phyloP scores from a whole-genome alignment of 306 rosid species.

The Erythrophleum fordii region DNA sequence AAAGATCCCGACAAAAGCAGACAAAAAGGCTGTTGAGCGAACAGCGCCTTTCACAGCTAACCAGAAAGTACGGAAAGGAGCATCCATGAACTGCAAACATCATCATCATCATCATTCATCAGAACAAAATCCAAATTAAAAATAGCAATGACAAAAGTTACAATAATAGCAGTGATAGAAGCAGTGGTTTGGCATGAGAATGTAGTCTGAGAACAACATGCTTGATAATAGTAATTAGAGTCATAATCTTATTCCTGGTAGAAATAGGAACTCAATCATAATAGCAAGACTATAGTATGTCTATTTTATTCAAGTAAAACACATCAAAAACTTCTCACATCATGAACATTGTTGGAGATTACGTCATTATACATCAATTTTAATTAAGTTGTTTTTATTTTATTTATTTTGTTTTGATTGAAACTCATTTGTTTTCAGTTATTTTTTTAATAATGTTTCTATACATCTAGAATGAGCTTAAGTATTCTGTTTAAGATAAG shows the following conservation, averaged over 20 bases:
- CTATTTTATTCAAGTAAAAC: conserved; percentile 5
- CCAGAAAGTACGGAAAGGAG: conserved; percentile 85
- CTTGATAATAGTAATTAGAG: conserved; percentile 1
- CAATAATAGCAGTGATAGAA: not conserved
- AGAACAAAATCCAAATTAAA: conserved; percentile 28
- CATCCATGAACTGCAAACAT: conserved; percentile 70
- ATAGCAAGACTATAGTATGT: not conserved
- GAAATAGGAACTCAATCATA: conserved; percentile 24
- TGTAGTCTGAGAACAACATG: not conserved
- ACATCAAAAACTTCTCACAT: conserved; percentile 8
- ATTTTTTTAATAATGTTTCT: not conserved
- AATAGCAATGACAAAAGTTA: conserved; percentile 16
- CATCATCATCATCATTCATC: conserved; percentile 23
- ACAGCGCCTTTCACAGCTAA: conserved; percentile 76
- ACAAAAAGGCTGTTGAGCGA: conserved; percentile 88
- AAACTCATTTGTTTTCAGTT: not conserved
- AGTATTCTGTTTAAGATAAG: not conserved
- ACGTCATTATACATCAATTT: not conserved
- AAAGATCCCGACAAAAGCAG: conserved; percentile 93
- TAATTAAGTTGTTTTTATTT: not conserved
- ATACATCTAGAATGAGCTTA: not conserved
- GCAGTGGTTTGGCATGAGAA: conserved; percentile 10
- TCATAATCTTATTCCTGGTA: conserved; percentile 15
- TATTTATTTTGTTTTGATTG: not conserved
- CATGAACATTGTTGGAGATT: not conserved